These are phyloP conservation scores for Cyclotella sp. DNA, from an alignment of 108 stramenopile genomes.

Conservation along the genomic window DNA sequence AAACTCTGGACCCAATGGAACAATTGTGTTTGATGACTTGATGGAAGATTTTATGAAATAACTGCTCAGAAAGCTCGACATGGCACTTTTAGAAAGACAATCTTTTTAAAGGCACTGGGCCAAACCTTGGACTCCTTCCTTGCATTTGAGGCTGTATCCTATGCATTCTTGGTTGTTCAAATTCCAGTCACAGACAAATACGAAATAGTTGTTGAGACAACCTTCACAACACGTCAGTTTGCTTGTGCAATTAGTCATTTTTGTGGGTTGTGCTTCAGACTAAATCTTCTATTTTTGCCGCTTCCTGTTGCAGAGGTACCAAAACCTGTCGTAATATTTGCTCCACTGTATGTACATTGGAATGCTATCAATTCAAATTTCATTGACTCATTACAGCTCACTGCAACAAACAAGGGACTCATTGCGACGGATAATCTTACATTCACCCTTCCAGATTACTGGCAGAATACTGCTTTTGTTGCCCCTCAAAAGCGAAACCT, in stretches of 20 bases:
- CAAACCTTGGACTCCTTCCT: conserved; percentile 26
- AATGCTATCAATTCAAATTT: conserved; percentile 11
- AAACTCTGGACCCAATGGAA: conserved; percentile 36
- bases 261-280: neutral
- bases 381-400: conserved; percentile 26
- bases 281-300: neutral
- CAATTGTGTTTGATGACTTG: conserved; percentile 17
- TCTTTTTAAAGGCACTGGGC: conserved; percentile 29
- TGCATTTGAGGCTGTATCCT: conserved; percentile 33
- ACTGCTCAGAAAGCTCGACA: conserved; percentile 30
- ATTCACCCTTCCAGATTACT: conserved; percentile 12
- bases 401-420: conserved; percentile 34
- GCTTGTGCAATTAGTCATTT: neutral
- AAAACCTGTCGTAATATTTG: conserved; percentile 33
- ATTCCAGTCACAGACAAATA: conserved; percentile 31
- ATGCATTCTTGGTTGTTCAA: conserved; percentile 31
- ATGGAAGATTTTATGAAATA: conserved; percentile 44
- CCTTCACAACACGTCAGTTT: conserved; percentile 33
- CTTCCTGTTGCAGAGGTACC: conserved; percentile 17
- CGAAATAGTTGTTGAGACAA: conserved; percentile 45
- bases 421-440: conserved; percentile 37
- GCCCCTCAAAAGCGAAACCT: conserved; percentile 18
- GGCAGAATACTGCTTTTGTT: conserved; percentile 33
- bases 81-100: conserved; percentile 20
- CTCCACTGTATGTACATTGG: conserved; percentile 24